Evolutionary conservation across 306 rosid genomes (phyloP), one percentile per base, ranked within the genome.

Genomic region (Carpinus fangiana): DNA sequence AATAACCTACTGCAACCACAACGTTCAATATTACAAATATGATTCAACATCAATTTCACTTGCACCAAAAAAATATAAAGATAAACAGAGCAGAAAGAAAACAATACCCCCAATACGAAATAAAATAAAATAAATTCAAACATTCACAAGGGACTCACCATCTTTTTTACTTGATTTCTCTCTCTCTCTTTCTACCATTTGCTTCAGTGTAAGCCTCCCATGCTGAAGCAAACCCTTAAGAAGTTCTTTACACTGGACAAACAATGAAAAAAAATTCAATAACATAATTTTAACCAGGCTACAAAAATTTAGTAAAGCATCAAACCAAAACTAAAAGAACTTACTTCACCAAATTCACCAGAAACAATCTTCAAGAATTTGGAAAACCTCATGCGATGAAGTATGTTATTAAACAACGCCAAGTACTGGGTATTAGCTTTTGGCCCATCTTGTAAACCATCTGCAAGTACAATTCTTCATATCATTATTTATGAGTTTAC

Each of bases 141-240:
- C 43, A 26, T 55, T 48, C 23, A 20, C 47, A 76, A 73, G 56
- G 77, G 47, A 81, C 86, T 78, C 69, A 78, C 99, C 97, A 85
- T 84, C 85, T 74, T 81, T 78, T 83, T 84, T 87, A 66, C 76
- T 82, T 66, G 90, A 77, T 73, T 59, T 28, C 4, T 14, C n/a
- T 26, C 38, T 60, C 23, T 26, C 93, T 82, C 95, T 85, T 45
- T 90, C 97, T 78, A 82, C 81, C 76, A 92, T 83, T 75, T 92
- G 98, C 78, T 86, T 84, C 68, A 82, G 75, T 13, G 88, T 88
- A 75, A 92, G 98, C 78, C 98, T 90, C 13, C 98, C 98, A 70
- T 95, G 86, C 53, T 90, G 92, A 77, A 95, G 92, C 86, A 95
- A 83, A 76, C 97, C 98, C 41, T 87, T 89, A n/a, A 92, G 82